These are phyloP conservation scores for Boletus pseudopeckii DNA, from an alignment of 768 basidiomycete species.

Conservation along the genomic window DNA sequence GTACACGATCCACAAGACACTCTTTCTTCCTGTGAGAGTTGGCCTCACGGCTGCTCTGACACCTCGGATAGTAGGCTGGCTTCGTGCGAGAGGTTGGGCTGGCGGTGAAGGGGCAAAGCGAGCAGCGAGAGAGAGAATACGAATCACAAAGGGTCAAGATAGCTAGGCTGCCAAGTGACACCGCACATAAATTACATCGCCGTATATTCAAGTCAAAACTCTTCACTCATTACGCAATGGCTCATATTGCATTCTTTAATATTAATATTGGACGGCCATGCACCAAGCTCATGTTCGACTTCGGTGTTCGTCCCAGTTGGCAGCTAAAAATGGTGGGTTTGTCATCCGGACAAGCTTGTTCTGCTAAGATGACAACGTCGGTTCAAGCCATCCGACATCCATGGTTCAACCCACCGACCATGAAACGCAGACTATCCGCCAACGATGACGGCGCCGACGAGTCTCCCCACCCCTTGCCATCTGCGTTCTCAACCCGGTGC, in stretches of 20 bases:
- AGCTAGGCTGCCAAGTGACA: conserved; percentile 2
- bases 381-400: conserved; percentile 38
- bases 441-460: conserved; percentile 19
- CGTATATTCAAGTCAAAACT: conserved; percentile 3
- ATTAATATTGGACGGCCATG: background rate
- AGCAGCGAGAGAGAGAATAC: conserved; percentile 46
- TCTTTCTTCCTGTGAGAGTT: conserved; percentile 84
- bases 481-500: conserved; percentile 40
- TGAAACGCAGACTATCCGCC: conserved; percentile 38
- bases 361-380: conserved; percentile 31
- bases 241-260: too few species aligned
- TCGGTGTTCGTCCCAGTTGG: background rate
- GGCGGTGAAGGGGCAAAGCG: conserved; percentile 66
- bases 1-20: conserved; percentile 93
- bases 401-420: conserved; percentile 39
- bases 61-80: conserved; percentile 81
- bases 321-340: background rate
- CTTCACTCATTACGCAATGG: too few species aligned
- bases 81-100: conserved; percentile 78
- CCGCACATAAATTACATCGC: conserved; percentile 8
- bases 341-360: background rate
- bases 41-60: conserved; percentile 87
- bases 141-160: conserved; percentile 21
- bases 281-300: background rate
- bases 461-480: conserved; percentile 4